Evolutionary conservation across 2,329 filamentous ascomycete genomes (phyloP), one percentile per base, ranked within the genome.

Genomic region (Penicillium sp.): DNA sequence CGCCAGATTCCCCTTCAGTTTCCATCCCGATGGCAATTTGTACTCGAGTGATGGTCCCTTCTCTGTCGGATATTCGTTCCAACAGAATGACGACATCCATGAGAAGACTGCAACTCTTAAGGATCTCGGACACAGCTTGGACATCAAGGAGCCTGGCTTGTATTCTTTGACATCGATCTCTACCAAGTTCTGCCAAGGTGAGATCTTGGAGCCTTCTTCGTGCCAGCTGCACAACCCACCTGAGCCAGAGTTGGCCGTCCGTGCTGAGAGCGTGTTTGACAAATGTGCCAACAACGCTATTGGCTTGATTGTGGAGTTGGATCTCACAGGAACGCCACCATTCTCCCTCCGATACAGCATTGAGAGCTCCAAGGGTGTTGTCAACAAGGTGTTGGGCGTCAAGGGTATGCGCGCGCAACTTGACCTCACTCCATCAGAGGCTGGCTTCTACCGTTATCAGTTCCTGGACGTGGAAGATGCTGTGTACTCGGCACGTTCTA

Each of bases 231-330:
- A 95, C 61, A 99, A 97, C 62, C 94, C 94, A 5, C 87, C 94
- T 0, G 88, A 96, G 74, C 94, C 94, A 9, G 85, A 88, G 52
- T 73, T 99, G 54, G 80, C 84, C 4, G 79, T 99, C 47, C 83
- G 83, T 31, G 82, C 86, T 6, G 89, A 96, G 64, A 88, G 92
- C 58, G 92, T 99, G 42, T 89, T 91, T 49, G 94, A 99, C 73
- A 96, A 95, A 70, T 99, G 94, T 71, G 93, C 92, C 34, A 92
- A 92, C 45, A 96, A 92, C 67, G 91, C 94, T 0, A 90, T 99
- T 58, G 94, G 94, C 39, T 82, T 99, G 51, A 85, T 89, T 10
- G 90, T 99, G 40, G 89, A 94, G 67, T 78, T 99, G 47, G 92
- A 97, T 69, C 81, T 99, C 38, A 89, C 93, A 27, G 94, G 94